phyloP scores from a whole-genome alignment of 352 stramenopile species.

The Lagenidium sp. region DNA sequence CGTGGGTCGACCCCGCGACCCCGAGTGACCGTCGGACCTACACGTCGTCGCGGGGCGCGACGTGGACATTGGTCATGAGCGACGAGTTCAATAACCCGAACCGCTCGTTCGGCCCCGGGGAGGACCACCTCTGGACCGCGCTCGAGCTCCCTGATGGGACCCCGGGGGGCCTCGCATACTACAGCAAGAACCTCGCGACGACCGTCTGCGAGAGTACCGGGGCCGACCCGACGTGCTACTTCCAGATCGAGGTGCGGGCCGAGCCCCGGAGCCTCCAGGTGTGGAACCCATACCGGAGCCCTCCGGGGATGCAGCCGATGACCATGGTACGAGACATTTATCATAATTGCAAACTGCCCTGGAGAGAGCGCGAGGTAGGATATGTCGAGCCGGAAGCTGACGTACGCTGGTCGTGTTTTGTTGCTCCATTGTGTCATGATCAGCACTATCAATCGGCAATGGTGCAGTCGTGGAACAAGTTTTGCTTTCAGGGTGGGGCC shows the following conservation, averaged over 20 bases:
- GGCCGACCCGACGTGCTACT: slow-evolving; percentile 1
- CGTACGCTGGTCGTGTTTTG: no score
- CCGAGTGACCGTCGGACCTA: slow-evolving; percentile 24
- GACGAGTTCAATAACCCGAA: slow-evolving; percentile 92
- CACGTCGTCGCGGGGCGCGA: slow-evolving; percentile 30
- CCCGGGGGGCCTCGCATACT: slow-evolving; percentile 9
- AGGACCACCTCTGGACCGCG: slow-evolving; percentile 92
- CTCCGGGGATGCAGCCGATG: neutral
- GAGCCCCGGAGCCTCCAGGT: neutral
- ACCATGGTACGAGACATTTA: neutral
- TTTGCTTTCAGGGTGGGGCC: slow-evolving; percentile 92
- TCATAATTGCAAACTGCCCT: neutral
- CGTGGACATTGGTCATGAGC: slow-evolving; percentile 83
- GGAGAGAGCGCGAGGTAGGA: no score
- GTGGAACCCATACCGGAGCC: neutral
- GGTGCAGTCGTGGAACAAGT: slow-evolving; percentile 94
- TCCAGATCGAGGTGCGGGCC: neutral
- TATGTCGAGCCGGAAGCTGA: no score
- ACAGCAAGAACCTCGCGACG: slow-evolving; percentile 2
- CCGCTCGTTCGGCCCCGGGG: slow-evolving; percentile 84
- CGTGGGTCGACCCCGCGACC: slow-evolving; percentile 58
- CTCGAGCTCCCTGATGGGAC: slow-evolving; percentile 88
- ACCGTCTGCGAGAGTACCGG: neutral
- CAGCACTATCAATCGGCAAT: slow-evolving; percentile 66
- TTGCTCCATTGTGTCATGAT: no score